These are phyloP conservation scores for Fusarium continuum DNA, from an alignment of 2,329 filamentous ascomycete species.

Conservation along the genomic window DNA sequence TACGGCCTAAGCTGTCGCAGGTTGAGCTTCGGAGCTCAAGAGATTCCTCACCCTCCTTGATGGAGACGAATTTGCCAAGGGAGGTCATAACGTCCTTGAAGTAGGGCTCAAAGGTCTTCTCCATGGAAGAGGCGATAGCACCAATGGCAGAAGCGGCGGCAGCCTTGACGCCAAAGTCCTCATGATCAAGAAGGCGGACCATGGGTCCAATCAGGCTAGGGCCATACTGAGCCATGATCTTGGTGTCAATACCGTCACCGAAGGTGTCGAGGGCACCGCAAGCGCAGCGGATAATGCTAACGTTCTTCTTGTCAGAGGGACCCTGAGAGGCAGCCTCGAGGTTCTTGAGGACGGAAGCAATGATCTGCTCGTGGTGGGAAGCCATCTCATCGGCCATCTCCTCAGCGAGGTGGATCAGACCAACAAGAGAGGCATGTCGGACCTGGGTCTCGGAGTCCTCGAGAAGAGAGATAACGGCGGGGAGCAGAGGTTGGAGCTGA, in stretches of 20 bases:
- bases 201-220: constrained; percentile 85
- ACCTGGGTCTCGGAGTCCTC: constrained; percentile 86
- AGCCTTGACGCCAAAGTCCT: constrained; percentile 89
- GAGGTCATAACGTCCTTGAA: constrained; percentile 90
- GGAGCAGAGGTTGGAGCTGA: constrained; percentile 86
- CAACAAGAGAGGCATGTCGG: constrained; percentile 85
- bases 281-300: constrained; percentile 87
- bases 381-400: constrained; percentile 91
- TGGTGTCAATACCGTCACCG: constrained; percentile 83
- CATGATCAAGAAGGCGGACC: constrained; percentile 82
- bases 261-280: constrained; percentile 92
- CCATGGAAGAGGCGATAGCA: constrained; percentile 86
- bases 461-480: constrained; percentile 82
- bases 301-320: constrained; percentile 75
- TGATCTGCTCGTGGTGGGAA: constrained; percentile 83
- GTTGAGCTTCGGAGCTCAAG: constrained; percentile 89
- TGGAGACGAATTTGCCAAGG: constrained; percentile 82
- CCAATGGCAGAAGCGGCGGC: constrained; percentile 89
- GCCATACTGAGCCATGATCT: constrained; percentile 82
- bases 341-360: constrained; percentile 87
- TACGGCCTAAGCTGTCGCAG: constrained; percentile 92
- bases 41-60: constrained; percentile 91
- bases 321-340: constrained; percentile 80
- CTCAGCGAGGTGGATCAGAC: constrained; percentile 89
- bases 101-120: constrained; percentile 86